phyloP scores from a whole-genome alignment of 176 grass and related monocot species.

The Oryza coarctata region DNA sequence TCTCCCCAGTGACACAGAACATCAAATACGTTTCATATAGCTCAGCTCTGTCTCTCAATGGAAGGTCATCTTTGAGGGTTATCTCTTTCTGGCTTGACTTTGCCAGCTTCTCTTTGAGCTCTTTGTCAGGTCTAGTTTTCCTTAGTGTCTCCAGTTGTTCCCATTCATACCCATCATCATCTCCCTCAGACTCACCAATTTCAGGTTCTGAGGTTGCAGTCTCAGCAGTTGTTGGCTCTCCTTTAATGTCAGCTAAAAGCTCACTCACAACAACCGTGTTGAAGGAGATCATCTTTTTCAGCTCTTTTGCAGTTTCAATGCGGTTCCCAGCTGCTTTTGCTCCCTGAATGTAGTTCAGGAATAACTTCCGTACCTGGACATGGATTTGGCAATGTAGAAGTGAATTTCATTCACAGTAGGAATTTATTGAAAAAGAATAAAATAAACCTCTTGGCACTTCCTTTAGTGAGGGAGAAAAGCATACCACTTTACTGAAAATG shows the following conservation, averaged over 20 bases:
- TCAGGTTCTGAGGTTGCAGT: slow-evolving; percentile 38
- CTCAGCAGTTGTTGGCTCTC: slow-evolving; percentile 54
- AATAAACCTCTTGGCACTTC: background rate
- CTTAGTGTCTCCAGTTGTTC: slow-evolving; percentile 70
- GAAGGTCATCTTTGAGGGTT: slow-evolving; percentile 86
- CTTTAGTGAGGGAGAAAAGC: background rate
- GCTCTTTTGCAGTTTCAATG: slow-evolving; percentile 88
- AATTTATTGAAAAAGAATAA: slow-evolving; percentile 33
- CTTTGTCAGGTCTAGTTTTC: slow-evolving; percentile 63
- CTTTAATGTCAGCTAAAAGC: slow-evolving; percentile 87
- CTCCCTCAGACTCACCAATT: slow-evolving; percentile 45
- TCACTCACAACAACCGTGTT: slow-evolving; percentile 80
- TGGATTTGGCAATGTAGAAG: slow-evolving; percentile 33
- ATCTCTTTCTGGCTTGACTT: slow-evolving; percentile 86
- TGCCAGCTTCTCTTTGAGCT: slow-evolving; percentile 53
- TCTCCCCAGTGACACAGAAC: slow-evolving; percentile 84
- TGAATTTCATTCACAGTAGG: slow-evolving; percentile 1
- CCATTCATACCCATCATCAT: slow-evolving; percentile 68
- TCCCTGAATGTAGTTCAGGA: slow-evolving; percentile 74
- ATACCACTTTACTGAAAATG: slow-evolving; percentile 94
- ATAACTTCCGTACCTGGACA: slow-evolving; percentile 69
- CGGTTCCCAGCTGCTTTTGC: slow-evolving; percentile 71
- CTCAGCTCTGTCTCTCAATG: slow-evolving; percentile 77
- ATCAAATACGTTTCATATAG: slow-evolving; percentile 83
- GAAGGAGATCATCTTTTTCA: slow-evolving; percentile 88